Conservation (phyloP, 1,284 basidiomycete genomes). For the Mycosarcoma maydis region DNA sequence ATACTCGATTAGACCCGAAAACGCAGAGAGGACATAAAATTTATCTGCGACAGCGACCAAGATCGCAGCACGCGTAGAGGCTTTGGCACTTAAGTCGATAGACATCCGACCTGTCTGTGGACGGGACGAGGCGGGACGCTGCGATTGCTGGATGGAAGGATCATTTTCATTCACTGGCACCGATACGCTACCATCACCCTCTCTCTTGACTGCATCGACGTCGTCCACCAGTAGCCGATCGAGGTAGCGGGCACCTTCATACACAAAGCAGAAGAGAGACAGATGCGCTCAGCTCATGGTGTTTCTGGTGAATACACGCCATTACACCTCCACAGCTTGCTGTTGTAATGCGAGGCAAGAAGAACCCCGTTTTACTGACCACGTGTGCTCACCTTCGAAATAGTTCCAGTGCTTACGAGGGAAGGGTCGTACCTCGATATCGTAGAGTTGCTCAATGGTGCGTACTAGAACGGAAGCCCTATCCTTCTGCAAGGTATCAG, state of each 20-base stretch:
- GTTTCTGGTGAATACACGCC: no score
- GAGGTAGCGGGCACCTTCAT: conserved; percentile 78
- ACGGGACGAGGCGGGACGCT: conserved; percentile 74
- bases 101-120: conserved; percentile 66
- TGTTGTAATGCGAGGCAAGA: background rate
- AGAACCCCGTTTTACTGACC: background rate
- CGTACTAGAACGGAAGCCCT: conserved; percentile 72
- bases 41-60: conserved; percentile 69
- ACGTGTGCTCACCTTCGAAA: conserved; percentile 72
- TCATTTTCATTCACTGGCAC: no score
- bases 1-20: conserved; percentile 83
- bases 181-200: no score
- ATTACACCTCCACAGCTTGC: background rate
- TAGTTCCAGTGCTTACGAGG: conserved; percentile 84
- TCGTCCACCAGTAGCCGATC: conserved; percentile 80
- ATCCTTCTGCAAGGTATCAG: background rate
- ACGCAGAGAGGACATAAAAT: conserved; percentile 86
- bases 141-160: conserved; percentile 5
- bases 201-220: conserved; percentile 70
- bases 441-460: conserved; percentile 77
- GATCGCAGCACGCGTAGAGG: conserved; percentile 36
- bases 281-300: no score
- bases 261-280: background rate
- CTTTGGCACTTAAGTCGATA: conserved; percentile 27
- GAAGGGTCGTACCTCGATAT: conserved; percentile 75